Evolutionary conservation across 257 asterid genomes (phyloP), one percentile per base, ranked within the genome.

Genomic region (Lavandula angustifolia): DNA sequence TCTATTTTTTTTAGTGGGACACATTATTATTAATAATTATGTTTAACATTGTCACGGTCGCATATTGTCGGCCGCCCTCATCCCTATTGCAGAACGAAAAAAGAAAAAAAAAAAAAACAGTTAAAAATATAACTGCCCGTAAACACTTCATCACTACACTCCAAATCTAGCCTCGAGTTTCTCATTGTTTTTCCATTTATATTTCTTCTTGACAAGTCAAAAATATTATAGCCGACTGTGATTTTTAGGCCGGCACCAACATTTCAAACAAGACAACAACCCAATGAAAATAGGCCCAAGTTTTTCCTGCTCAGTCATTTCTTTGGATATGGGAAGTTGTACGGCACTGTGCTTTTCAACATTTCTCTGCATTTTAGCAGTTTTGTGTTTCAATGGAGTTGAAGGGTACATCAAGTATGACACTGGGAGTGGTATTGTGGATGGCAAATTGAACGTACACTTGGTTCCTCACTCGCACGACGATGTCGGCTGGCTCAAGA

Each of bases 401-500:
- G 75, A 65, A 16, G 84, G 83, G 43, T 72, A 78, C 72, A 49
- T 49, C 7, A 73, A 71, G 34, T 90, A 85, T 66, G 67, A 81
- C 8, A 91, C 95, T 78, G 83, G 80, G 27, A 66, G 81, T 76
- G 83, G 84, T 22, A 71, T 81, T 77, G 87, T 84, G 51, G 85
- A 75, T 59, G 86, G 86, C 29, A 91, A 85, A 75, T 55, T 91
- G 89, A 91, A 91, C 73, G 98, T 91, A 54, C 96, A 91, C 64
- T 80, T 91, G 81, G 98, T 88, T 76, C 77, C 98, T 61, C 98
- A 91, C 71, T 73, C 95, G 6, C 98, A 91, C 41, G 95, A 91
- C 68, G 98, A 91, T 69, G 96, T 91, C 62, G 98, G 98, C 18
- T 91, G 98, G 98, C 87, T 91, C 54, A 91, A 91, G 77, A 91